These are phyloP conservation scores for Yamadazyma sp. DNA, from an alignment of 805 yeast species.

Conservation along the genomic window DNA sequence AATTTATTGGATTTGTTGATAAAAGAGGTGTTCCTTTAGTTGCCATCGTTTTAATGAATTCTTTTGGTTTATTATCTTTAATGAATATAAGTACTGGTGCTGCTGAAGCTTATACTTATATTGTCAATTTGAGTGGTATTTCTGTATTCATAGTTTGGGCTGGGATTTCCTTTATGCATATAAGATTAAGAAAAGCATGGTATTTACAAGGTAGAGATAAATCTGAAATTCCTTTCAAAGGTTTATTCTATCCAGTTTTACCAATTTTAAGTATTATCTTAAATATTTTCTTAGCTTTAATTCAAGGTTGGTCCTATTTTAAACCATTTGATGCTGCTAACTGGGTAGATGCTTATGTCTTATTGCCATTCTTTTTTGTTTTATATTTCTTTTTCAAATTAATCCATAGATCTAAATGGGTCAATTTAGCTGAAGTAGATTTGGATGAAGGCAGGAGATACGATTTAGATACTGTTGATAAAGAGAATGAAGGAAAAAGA, in stretches of 20 bases:
- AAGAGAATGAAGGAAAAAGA: background rate
- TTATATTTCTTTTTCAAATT: slow-evolving; percentile 36
- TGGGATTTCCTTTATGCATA: slow-evolving; percentile 50
- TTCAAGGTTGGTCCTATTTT: slow-evolving; percentile 67
- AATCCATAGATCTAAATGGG: slow-evolving; percentile 39
- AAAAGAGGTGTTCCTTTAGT: slow-evolving; percentile 61
- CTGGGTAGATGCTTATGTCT: slow-evolving; percentile 57
- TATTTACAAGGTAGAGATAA: slow-evolving; percentile 33
- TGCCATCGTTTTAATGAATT: slow-evolving; percentile 53
- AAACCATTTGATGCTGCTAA: slow-evolving; percentile 50
- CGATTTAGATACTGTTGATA: slow-evolving; percentile 20
- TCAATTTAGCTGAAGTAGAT: slow-evolving; percentile 43
- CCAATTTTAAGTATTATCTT: slow-evolving; percentile 49
- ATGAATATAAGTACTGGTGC: slow-evolving; percentile 58
- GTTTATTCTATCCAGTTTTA: slow-evolving; percentile 46
- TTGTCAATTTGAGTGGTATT: slow-evolving; percentile 63
- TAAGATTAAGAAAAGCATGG: slow-evolving; percentile 52
- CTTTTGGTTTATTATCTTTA: slow-evolving; percentile 54
- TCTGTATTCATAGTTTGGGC: slow-evolving; percentile 71
- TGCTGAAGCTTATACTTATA: slow-evolving; percentile 55
- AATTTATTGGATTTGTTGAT: slow-evolving; percentile 48
- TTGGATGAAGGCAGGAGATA: slow-evolving; percentile 50
- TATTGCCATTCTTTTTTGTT: slow-evolving; percentile 55
- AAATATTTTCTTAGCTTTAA: slow-evolving; percentile 51
- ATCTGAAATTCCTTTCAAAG: slow-evolving; percentile 34